Evolutionary conservation across 2,329 filamentous ascomycete genomes (phyloP).

Genomic region (Cercospora sp.): DNA sequence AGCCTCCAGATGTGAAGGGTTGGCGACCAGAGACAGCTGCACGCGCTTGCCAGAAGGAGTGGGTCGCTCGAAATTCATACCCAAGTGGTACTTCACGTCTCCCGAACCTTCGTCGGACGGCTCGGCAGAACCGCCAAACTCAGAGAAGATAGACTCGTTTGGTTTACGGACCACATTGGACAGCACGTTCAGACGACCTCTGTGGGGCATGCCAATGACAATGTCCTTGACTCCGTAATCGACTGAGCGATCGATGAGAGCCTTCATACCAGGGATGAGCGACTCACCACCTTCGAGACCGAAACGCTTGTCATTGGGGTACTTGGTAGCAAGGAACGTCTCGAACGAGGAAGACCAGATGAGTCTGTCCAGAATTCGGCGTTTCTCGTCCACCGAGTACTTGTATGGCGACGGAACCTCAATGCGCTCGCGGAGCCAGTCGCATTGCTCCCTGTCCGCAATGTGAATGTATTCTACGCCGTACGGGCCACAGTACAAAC

Average conservation of each 20-base stretch:
- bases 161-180: conserved; percentile 99
- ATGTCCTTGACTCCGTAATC: conserved; percentile 99
- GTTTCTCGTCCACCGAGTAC: conserved; percentile 97
- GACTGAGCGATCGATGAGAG: conserved; percentile 94
- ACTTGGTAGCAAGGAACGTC: conserved; percentile 91
- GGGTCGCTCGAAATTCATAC: conserved; percentile 99
- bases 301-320: conserved; percentile 99
- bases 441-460: conserved; percentile 93
- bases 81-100: conserved; percentile 98
- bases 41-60: conserved; percentile 98
- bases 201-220: conserved; percentile 98
- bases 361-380: conserved; percentile 90
- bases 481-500: conserved; percentile 95
- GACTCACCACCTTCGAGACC: conserved; percentile 97
- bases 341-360: conserved; percentile 99
- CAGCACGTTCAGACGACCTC: conserved; percentile 95
- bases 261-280: conserved; percentile 98
- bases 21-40: conserved; percentile 97
- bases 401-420: conserved; percentile 95
- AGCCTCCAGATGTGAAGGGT: conserved; percentile 96
- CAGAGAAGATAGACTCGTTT: conserved; percentile 99
- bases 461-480: conserved; percentile 99
- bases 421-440: conserved; percentile 94
- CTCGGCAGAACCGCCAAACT: conserved; percentile 86
- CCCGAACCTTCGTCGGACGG: conserved; percentile 94